A percentile compares a stretch with the other conserved stretches of the same genome.
These are phyloP conservation scores for Cyclotella baltica DNA, from an alignment of 108 stramenopile genomes.

Conservation along the genomic window DNA sequence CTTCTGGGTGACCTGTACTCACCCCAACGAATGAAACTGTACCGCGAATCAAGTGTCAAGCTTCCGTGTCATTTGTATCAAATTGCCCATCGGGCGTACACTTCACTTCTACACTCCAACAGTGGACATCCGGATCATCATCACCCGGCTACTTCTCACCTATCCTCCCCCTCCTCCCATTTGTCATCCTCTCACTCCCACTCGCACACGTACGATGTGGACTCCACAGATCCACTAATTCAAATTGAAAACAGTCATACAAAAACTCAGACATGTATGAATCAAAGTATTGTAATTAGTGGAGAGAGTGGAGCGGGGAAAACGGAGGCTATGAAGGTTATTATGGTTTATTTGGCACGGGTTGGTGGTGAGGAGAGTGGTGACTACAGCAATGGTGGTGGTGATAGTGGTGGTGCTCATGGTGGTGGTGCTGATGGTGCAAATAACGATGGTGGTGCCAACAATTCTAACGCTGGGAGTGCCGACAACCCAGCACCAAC, in stretches of 20 bases:
- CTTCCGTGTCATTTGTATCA: conserved; percentile 91
- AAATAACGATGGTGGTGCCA: conserved; percentile 6
- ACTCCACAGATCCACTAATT: conserved; percentile 65
- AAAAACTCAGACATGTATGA: conserved; percentile 46
- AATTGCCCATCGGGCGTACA: conserved; percentile 87
- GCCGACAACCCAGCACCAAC: conserved; percentile 53
- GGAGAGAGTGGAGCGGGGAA: conserved; percentile 96
- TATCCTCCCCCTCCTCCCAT: too few relatives aligned
- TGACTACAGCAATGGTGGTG: neutral
- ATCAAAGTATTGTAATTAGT: conserved; percentile 89
- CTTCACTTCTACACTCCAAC: conserved; percentile 69
- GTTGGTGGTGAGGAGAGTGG: conserved; percentile 62
- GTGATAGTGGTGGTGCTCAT: neutral
- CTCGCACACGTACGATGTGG: conserved; percentile 45
- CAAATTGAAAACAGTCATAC: conserved; percentile 54
- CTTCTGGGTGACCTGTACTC: conserved; percentile 73
- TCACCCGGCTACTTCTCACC: too few relatives aligned
- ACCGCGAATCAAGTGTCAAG: too few relatives aligned
- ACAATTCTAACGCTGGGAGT: conserved; percentile 27
- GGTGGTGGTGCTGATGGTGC: neutral
- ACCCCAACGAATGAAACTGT: conserved; percentile 72
- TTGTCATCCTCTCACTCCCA: too few relatives aligned
- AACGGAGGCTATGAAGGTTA: conserved; percentile 95
- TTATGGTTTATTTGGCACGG: conserved; percentile 94
- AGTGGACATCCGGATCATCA: too few relatives aligned